Conservation (phyloP, 2,329 filamentous ascomycete genomes). For the Pseudocercospora musae region DNA sequence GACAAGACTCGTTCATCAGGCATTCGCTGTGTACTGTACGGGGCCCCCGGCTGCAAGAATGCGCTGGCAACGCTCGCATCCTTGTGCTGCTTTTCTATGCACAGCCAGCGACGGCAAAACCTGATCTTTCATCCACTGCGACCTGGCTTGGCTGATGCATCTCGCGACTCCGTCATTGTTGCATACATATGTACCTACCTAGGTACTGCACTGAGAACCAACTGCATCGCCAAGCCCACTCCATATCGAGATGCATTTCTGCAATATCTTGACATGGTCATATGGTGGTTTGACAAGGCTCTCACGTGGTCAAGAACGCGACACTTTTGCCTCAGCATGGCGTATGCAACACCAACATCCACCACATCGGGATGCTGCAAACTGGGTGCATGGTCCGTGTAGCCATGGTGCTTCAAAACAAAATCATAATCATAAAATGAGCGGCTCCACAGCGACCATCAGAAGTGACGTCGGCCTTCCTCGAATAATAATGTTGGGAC, state of each 20-base stretch:
- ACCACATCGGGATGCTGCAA: background rate
- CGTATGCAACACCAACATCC: background rate
- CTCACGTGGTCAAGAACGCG: background rate
- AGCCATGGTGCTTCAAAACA: background rate
- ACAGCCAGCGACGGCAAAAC: too few species aligned
- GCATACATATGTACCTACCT: too few species aligned
- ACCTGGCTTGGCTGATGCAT: background rate
- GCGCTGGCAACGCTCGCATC: background rate
- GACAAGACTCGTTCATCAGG: too few species aligned
- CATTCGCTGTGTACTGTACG: too few species aligned
- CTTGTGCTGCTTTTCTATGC: background rate
- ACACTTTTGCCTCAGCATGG: background rate
- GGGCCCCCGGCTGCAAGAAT: too few species aligned
- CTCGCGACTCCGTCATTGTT: background rate
- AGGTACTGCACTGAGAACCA: background rate
- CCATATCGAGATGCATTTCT: background rate
- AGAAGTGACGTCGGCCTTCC: background rate
- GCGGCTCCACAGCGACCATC: too few species aligned
- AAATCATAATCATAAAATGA: too few species aligned
- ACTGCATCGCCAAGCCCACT: background rate
- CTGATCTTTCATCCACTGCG: too few species aligned
- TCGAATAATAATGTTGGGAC: background rate
- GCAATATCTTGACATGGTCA: background rate
- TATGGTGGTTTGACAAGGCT: background rate
- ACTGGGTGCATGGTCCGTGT: background rate